Evolutionary conservation across 768 basidiomycete species (phyloP), one percentile per base, ranked within the genome.

Genomic region (Mycena olivaceomarginata): DNA sequence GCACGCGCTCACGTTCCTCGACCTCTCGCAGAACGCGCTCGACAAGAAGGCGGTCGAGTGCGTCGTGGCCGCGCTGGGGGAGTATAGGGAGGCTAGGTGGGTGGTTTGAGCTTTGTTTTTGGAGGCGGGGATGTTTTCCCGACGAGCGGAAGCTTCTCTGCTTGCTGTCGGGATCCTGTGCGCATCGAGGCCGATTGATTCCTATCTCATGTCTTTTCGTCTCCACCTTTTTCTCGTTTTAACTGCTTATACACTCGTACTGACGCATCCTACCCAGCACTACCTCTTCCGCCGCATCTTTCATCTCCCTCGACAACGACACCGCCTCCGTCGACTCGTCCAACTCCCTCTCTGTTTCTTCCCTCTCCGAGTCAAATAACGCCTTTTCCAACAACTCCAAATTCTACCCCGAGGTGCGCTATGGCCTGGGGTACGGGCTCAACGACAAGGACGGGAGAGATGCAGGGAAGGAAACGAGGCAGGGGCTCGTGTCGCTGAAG

Each of bases 1-100:
- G 15, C 92, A 91, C 79, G 90, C 85, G 68, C 85, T 99, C 11
- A 93, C 95, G 75, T 98, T 97, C 85, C 90, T 99, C 45, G 98
- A 99, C 83, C 85, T 99, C 37, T 97, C 97, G 4, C 95, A 96
- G 75, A 98, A 95, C 77, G 83, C 87, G 2, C 85, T 98, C 75
- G 98, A 99, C 83, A 96, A 95, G 84, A 94, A 93, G 83, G 90
- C 95, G 0, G 89, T 97, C 18, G 98, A 99, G 66, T 95, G 93
- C 78, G 90, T 99, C 60, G 93, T 95, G 0, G 90, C 90, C 37
- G 93, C 94, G 2, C 87, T 98, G 20, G 84, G 90, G 31, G 78
- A 79, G 75, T 79, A 79, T 57, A 59, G 45, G 68, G 15, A 39
- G 20, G 56, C 18, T 57, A 56, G 20, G 72, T 65, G 43, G 5